phyloP scores from a whole-genome alignment of 805 yeast species.

The Saturnispora hagleri region DNA sequence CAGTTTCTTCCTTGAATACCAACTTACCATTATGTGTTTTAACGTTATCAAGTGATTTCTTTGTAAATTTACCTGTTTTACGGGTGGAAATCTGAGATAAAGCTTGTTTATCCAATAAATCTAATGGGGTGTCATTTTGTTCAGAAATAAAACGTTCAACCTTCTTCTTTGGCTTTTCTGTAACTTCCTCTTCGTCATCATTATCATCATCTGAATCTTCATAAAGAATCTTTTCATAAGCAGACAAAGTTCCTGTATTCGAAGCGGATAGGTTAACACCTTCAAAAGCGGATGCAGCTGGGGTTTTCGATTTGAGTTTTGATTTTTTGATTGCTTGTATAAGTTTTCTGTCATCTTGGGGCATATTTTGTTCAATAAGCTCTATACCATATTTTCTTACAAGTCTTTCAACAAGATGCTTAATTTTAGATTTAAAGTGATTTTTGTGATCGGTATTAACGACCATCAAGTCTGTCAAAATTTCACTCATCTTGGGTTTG shows the following conservation, averaged over 20 bases:
- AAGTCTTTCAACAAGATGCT: constrained; percentile 86
- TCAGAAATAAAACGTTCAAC: constrained; percentile 67
- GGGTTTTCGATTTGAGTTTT: constrained; percentile 45
- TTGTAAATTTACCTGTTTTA: constrained; percentile 45
- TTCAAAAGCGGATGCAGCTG: constrained; percentile 5
- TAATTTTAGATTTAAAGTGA: constrained; percentile 86
- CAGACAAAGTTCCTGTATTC: constrained; percentile 44
- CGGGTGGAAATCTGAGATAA: constrained; percentile 76
- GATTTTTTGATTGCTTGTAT: constrained; percentile 79
- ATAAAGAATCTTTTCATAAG: constrained; percentile 86
- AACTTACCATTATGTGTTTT: constrained; percentile 59
- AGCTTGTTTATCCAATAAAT: constrained; percentile 77
- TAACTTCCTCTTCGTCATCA: constrained; percentile 40
- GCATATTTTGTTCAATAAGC: constrained; percentile 70
- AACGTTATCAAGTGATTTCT: constrained; percentile 34
- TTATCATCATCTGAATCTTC: constrained; percentile 61
- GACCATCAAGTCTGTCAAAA: constrained; percentile 65
- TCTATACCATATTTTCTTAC: constrained; percentile 89
- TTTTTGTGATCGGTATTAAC: constrained; percentile 97
- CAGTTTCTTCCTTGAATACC: constrained; percentile 47
- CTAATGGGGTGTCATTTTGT: constrained; percentile 66
- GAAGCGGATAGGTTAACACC: constrained; percentile 31
- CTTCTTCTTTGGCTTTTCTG: constrained; percentile 15
- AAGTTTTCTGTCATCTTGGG: constrained; percentile 81
- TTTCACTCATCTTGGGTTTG: constrained; percentile 50